Evolutionary conservation across 1,284 basidiomycete genomes (phyloP), one percentile per base, ranked within the genome.

Genomic region (Tilletia horrida): DNA sequence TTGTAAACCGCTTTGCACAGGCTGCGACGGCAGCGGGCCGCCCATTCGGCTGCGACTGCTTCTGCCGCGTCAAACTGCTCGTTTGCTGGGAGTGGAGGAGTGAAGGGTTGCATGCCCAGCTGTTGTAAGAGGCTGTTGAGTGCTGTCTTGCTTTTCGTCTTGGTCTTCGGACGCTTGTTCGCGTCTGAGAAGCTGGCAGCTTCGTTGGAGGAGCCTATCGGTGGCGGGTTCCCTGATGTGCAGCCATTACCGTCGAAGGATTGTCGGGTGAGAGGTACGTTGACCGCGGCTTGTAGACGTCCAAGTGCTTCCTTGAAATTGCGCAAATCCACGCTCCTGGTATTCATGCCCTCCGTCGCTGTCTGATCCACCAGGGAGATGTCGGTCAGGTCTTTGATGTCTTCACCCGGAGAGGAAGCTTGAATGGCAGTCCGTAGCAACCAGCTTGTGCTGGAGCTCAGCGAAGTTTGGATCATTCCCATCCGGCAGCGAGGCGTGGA

Each of bases 261-360:
- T 27, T 59, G 55, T 6, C 55, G 27, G 14, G 55, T 59, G 3
- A 59, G 31, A 21, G 55, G 55, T 11, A 59, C 27, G 29, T 29
- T 59, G 29, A 59, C 55, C 18, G 55, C 55, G 21, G 55, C 55
- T 59, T 59, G 55, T 14, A 59, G 55, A 2, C 55, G 55, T 4
- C 55, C 55, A 25, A 59, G 27, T 18, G 55, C 55, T 18, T 59
- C 55, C 55, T 59, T 59, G 31, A 59, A 59, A 27, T 59, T 59
- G 55, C 18, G 25, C 55, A 59, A 4, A 16, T 59, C 55, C n/a
- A 59, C 18, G 11, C 31, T 40, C 13, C 55, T 25, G 16, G 18
- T 40, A 8, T 25, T 25, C 27, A 9, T 59, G 29, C 8, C 14
- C 50, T 52, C 50, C 27, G 11, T 27, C 21, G 21, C 8, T 3